Base-by-base conservation (phyloP, 2,329 filamentous ascomycete species). In the Exserohilum turcica region DNA sequence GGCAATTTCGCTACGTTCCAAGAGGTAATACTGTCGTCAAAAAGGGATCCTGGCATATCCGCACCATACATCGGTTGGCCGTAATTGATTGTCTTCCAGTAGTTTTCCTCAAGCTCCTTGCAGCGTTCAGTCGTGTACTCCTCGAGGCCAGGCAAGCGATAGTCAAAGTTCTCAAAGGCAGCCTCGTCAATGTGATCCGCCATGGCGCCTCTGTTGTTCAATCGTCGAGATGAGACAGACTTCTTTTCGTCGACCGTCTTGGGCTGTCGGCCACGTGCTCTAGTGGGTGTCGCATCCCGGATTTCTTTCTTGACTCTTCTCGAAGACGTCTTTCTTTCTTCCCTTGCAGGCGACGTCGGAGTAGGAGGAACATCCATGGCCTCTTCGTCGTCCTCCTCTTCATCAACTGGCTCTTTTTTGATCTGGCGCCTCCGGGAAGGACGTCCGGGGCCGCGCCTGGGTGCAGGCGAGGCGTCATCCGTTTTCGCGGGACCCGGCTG, bases 31-130 rank as follows among this genome's bases (percentile, higher is more conserved):
- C 84, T 82, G 38, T 97, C 92, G 63, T 94, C 87, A 72, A 99
- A 99, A 2, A 99, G 83, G 0, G 93, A 96, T 10, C 94, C 94
- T 64, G 92, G 92, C 84, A 99, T 90, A 74, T 99, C 94, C 6
- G 94, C 94, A 46, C 94, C 94, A 65, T 99, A 99, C 73, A 99
- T 85, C 0, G 94, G 94, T 51, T 91, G 88, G 40, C 93, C 95
- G 76, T 95, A 99, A 18, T 92, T 97, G 57, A 99, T 82, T 0
- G 91, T 96, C 77, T 95, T 97, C 94, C 94, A 99, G 77, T 99
- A 99, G 37, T 88, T 88, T 47, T 91, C 88, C 75, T 99, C 94
- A 5, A 99, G 82, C 71, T 99, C 94, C 64, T 95, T 91, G 71
- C 94, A 97, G 54, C 95, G 85, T 73, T 97, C 93, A 0, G 88